Base-by-base conservation (phyloP, 495 filamentous ascomycete species). In the Penicillium dipodomyicola region DNA sequence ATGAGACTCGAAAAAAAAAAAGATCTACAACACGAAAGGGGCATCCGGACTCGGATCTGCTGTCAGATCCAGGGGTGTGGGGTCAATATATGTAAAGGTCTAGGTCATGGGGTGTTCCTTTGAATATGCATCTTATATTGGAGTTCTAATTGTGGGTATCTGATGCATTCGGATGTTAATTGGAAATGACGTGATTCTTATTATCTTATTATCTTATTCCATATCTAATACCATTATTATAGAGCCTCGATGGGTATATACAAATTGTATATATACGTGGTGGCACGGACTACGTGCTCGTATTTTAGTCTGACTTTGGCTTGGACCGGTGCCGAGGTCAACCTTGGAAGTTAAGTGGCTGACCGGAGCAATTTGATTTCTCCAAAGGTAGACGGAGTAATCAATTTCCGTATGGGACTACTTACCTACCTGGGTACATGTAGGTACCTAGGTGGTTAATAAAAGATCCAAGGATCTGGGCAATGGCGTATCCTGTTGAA, bases 1-100 rank as follows among this genome's bases (percentile, higher is more conserved):
- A 67, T 67, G 64, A 40, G 61, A 64, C 64, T 45, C 32, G 47
- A 57, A 62, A 66, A 65, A 65, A 62, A 64, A 65, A 62, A 62
- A 61, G 54, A 49, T 56, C 39, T 49, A 56, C 54, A 46, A 25
- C 27, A 56, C 54, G 47, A 39, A 42, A 54, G 39, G 43, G 56
- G 45, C 49, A 23, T 39, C 29, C 45, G 22, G 29, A 44, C 32
- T 57, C 51, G 45, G 45, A 56, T 51, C 53, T 52, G 49, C 58
- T 65, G 61, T 67, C 62, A 67, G 62, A 62, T 67, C 59, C 46
- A 47, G 53, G 33, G 39, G 46, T 47, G 52, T 45, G 52, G 40
- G 12, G 49, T 29, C 27, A 29, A 29, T 43, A 19, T 33, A 54
- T 22, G 48, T 51, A 17, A 25, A 29, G 19, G 19, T 39, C 35